Evolutionary conservation across 2,329 filamentous ascomycete species (phyloP).

Genomic region (Sphaceloma murrayae): DNA sequence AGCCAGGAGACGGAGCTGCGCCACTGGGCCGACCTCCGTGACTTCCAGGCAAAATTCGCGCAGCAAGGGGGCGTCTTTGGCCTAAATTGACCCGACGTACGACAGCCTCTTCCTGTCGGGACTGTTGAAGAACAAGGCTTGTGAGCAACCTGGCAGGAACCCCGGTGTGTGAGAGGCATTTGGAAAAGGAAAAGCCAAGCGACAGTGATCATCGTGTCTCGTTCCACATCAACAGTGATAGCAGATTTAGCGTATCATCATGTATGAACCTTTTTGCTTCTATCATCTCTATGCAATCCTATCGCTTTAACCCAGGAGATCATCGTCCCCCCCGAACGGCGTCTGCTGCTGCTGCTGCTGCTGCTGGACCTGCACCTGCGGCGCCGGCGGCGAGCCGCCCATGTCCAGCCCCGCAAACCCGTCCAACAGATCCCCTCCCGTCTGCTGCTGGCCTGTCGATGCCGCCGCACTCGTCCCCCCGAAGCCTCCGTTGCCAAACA

Average conservation of each 20-base stretch:
- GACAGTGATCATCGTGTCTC: neutral
- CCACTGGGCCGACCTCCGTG: conserved; percentile 68
- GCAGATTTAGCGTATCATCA: no score
- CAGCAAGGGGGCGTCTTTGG: conserved; percentile 50
- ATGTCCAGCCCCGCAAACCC: conserved; percentile 78
- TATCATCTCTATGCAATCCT: neutral
- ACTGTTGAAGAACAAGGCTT: no score
- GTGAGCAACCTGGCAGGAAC: no score
- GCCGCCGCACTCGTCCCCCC: conserved; percentile 26
- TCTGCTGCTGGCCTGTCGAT: conserved; percentile 26
- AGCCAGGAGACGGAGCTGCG: conserved; percentile 64
- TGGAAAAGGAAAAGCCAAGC: no score
- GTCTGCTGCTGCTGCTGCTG: conserved; percentile 30
- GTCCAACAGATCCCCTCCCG: conserved; percentile 55
- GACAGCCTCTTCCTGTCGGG: neutral
- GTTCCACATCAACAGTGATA: no score
- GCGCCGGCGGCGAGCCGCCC: conserved; percentile 50
- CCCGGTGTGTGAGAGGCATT: no score
- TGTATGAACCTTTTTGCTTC: conserved; percentile 4
- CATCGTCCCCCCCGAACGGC: conserved; percentile 36
- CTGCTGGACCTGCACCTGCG: conserved; percentile 47
- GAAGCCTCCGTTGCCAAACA: conserved; percentile 46
- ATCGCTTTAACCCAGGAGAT: conserved; percentile 17
- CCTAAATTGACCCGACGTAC: conserved; percentile 21
- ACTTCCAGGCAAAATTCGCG: conserved; percentile 66